These are phyloP conservation scores for Mycena albidolilacea DNA, from an alignment of 768 basidiomycete species.

Conservation along the genomic window DNA sequence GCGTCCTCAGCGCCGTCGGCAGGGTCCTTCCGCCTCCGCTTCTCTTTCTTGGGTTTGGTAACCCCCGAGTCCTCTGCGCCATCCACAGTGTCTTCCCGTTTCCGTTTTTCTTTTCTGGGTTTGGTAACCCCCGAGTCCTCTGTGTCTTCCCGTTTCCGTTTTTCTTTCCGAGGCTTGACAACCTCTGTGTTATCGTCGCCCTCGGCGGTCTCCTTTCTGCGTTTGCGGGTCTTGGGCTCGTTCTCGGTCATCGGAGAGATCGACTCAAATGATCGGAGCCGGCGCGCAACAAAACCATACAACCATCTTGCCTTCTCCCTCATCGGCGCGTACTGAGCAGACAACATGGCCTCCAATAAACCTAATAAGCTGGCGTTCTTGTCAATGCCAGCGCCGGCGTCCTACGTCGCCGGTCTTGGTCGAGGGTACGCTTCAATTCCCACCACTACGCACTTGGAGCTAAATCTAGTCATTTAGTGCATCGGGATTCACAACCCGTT, in stretches of 20 bases:
- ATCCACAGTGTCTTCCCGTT: too few relatives aligned
- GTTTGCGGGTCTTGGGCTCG: not conserved
- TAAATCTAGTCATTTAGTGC: slow-evolving; percentile 67
- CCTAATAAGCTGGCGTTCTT: slow-evolving; percentile 89
- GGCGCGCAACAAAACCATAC: slow-evolving; percentile 8
- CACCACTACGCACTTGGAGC: not conserved
- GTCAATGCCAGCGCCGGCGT: slow-evolving; percentile 95
- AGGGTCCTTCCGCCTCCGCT: slow-evolving; percentile 40
- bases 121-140: slow-evolving; percentile 15
- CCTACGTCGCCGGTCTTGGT: slow-evolving; percentile 98
- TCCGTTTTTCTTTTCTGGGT: not conserved
- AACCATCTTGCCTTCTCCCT: not conserved
- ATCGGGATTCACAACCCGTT: slow-evolving; percentile 97
- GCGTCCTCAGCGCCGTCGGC: slow-evolving; percentile 9
- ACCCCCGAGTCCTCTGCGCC: too few relatives aligned
- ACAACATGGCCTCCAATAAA: slow-evolving; percentile 62
- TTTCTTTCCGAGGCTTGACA: slow-evolving; percentile 41
- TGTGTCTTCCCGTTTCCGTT: slow-evolving; percentile 40
- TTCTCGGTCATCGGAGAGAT: slow-evolving; percentile 8
- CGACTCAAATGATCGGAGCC: too few relatives aligned
- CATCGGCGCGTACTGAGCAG: slow-evolving; percentile 28
- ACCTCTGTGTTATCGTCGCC: slow-evolving; percentile 1
- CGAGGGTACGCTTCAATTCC: slow-evolving; percentile 77
- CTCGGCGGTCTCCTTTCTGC: not conserved
- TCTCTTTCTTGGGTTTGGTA: slow-evolving; percentile 41